Base-by-base conservation (phyloP, 2,329 filamentous ascomycete genomes). In the Pleurostoma richardsiae region DNA sequence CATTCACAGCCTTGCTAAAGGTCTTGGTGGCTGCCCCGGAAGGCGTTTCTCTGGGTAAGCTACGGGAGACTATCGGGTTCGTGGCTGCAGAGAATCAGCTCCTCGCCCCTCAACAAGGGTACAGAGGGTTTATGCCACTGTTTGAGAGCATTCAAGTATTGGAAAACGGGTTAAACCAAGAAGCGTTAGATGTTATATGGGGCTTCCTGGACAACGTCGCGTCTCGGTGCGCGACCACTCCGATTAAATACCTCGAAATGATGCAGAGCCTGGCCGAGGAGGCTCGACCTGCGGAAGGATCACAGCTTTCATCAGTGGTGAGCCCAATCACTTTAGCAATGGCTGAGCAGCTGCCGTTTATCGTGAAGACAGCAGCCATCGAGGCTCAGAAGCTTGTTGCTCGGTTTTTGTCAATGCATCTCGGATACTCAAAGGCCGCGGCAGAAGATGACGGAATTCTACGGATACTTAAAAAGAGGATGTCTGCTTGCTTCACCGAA, bases 191-290 rank as follows among this genome's bases (percentile, higher is more conserved):
- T 10, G 54, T 60, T 0, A 60, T 90, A 1, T 86, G 87, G 68
- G 64, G 72, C 1, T 95, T 94, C 59, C 63, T 96, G 29, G 91
- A 96, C 59, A 90, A 95, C 52, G 95, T 89, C 63, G 74, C 88
- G 44, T 82, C 81, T 30, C 81, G 91, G 28, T 88, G 88, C 54
- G 83, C 84, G 11, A 83, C 71, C 3, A 85, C 85, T 28, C 87
- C 90, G 0, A 85, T 95, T 58, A 95, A 90, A 60, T 92, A 96
- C 58, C 81, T 94, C 29, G 86, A 94, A 50, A 71, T 82, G 58
- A 65, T 88, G 29, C 75, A 83, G 45, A 74, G 80, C 39, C 54
- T 78, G 2, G 54, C 66, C 45, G 63, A 71, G 40, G 55, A 69
- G 3, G 54, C 62, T 19, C 55, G 60, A 30, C 64, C 59, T 4